Conservation (phyloP, 2,329 filamentous ascomycete genomes). For the Paradendryphiella salina region DNA sequence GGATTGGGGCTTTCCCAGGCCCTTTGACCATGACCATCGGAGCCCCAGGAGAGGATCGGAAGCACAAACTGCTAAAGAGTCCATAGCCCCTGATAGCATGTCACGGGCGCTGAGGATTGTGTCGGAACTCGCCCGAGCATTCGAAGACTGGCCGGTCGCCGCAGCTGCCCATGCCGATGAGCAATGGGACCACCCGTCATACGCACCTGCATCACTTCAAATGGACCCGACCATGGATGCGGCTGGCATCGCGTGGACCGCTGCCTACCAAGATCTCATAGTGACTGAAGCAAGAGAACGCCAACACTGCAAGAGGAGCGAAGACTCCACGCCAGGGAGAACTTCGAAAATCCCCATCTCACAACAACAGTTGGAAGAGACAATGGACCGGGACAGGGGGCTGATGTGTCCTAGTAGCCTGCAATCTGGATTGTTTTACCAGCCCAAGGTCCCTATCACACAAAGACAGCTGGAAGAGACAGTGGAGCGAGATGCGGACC, state of each 20-base stretch:
- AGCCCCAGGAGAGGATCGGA: neutral
- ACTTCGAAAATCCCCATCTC: constrained; percentile 8
- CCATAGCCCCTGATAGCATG: constrained; percentile 4
- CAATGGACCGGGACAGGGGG: neutral
- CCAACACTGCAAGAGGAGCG: constrained; percentile 4
- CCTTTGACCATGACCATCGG: constrained; percentile 26
- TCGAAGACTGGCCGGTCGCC: constrained; percentile 12
- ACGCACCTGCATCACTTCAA: constrained; percentile 61
- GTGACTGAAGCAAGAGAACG: constrained; percentile 40
- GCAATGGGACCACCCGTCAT: constrained; percentile 31
- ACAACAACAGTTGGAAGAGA: constrained; percentile 1
- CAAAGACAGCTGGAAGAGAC: constrained; percentile 11
- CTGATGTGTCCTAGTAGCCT: constrained; percentile 13
- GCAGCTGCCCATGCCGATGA: neutral
- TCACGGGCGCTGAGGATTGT: constrained; percentile 12
- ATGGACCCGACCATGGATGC: constrained; percentile 47
- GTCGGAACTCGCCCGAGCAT: constrained; percentile 9
- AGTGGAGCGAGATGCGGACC: neutral
- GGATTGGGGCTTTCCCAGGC: constrained; percentile 40
- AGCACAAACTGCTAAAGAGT: neutral
- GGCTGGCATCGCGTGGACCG: constrained; percentile 54
- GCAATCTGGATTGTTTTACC: neutral
- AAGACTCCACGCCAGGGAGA: constrained; percentile 6
- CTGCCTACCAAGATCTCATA: constrained; percentile 63
- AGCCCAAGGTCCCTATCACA: constrained; percentile 3